A percentile compares a stretch with the other conserved stretches of the same genome.
Evolutionary conservation across 306 rosid species (phyloP).

Genomic region (Alnus glutinosa): DNA sequence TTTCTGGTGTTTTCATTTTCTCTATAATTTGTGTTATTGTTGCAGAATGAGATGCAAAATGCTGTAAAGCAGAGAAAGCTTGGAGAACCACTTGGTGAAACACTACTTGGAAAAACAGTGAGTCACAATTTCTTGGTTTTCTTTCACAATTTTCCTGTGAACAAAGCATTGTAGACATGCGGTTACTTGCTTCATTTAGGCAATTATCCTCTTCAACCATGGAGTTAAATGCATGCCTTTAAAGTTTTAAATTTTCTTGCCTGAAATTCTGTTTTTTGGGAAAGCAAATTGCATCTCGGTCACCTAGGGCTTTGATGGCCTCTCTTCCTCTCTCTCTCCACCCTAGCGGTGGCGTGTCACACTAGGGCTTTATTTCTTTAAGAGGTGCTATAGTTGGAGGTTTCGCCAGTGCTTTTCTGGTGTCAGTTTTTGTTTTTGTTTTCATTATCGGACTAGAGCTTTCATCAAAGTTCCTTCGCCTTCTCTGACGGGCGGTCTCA

Average conservation of each 20-base stretch:
- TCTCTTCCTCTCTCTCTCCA: too few species aligned
- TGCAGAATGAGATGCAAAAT: conserved; percentile 74
- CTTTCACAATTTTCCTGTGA: not conserved
- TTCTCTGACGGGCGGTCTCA: too few species aligned
- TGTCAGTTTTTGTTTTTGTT: too few species aligned
- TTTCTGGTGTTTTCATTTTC: not conserved
- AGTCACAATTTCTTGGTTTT: conserved; percentile 34
- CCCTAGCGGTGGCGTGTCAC: too few species aligned
- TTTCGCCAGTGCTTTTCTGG: too few species aligned
- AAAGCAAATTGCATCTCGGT: not conserved
- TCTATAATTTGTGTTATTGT: conserved; percentile 5
- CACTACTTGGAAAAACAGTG: conserved; percentile 84
- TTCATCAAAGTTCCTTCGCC: too few species aligned
- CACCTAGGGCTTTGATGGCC: too few species aligned
- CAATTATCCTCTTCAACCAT: not conserved
- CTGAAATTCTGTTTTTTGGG: not conserved
- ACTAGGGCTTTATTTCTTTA: too few species aligned
- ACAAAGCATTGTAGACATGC: not conserved
- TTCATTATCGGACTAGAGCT: too few species aligned
- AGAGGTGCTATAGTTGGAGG: too few species aligned
- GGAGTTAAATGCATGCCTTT: not conserved
- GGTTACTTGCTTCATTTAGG: not conserved
- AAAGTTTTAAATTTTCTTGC: not conserved
- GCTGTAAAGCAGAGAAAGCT: conserved; percentile 63
- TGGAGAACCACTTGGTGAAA: conserved; percentile 77